Percentiles rank a stretch among this genome's conserved stretches.
phyloP scores from a whole-genome alignment of 1,284 basidiomycete genomes.

The Afroboletus lepidellus region DNA sequence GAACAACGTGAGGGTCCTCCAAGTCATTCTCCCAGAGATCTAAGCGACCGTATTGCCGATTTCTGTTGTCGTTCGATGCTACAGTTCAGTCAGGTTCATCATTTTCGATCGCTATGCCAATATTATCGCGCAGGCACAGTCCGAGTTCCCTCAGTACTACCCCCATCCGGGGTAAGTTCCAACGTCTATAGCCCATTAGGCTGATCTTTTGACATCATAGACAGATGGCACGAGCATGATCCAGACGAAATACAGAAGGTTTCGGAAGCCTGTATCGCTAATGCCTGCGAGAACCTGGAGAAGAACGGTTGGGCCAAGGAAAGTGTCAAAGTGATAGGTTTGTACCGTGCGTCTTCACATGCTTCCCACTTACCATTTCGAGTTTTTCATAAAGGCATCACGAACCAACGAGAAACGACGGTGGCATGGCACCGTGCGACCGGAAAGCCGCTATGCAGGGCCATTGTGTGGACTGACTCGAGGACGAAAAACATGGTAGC shows the following conservation, averaged over 20 bases:
- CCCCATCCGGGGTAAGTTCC: constrained; percentile 74
- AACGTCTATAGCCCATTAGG: not conserved
- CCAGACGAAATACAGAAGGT: constrained; percentile 80
- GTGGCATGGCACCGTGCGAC: constrained; percentile 92
- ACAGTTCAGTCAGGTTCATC: constrained; percentile 91
- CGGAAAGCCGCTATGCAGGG: constrained; percentile 83
- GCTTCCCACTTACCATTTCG: not conserved
- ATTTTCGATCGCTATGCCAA: constrained; percentile 89
- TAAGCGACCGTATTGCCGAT: constrained; percentile 4
- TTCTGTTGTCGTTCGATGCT: not conserved
- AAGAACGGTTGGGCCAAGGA: constrained; percentile 69
- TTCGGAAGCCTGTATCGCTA: constrained; percentile 77
- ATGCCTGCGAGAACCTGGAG: constrained; percentile 74
- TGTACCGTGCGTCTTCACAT: constrained; percentile 29
- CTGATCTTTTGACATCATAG: not conserved
- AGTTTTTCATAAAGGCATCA: constrained; percentile 67
- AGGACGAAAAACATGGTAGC: constrained; percentile 85
- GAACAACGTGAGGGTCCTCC: constrained; percentile 71
- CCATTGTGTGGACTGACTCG: constrained; percentile 96
- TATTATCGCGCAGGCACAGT: constrained; percentile 84
- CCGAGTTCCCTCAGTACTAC: constrained; percentile 91
- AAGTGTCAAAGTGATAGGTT: constrained; percentile 91
- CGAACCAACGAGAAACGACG: constrained; percentile 97
- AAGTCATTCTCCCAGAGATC: not conserved
- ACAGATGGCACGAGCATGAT: constrained; percentile 95